phyloP scores from a whole-genome alignment of 805 yeast genomes.

The Cyberlindnera americana region DNA sequence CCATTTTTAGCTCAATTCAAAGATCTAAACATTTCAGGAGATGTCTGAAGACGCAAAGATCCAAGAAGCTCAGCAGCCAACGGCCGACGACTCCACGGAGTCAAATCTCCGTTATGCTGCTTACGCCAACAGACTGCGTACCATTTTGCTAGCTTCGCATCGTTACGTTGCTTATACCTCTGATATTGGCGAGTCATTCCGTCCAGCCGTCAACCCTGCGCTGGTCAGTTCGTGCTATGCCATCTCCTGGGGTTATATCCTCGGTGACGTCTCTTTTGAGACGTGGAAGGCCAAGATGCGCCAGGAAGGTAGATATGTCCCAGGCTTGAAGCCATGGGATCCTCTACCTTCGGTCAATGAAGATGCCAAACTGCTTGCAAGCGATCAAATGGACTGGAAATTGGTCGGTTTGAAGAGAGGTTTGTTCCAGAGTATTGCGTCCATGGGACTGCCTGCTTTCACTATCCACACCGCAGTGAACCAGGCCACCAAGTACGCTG shows the following conservation, averaged over 20 bases:
- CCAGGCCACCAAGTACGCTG: slow-evolving; percentile 58
- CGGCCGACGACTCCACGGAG: slow-evolving; percentile 39
- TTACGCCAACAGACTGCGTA: slow-evolving; percentile 70
- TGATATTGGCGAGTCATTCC: slow-evolving; percentile 81
- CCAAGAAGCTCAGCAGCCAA: slow-evolving; percentile 17
- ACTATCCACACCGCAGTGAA: slow-evolving; percentile 76
- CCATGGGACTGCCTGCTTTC: slow-evolving; percentile 85
- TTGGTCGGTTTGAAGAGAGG: slow-evolving; percentile 64
- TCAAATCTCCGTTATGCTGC: slow-evolving; percentile 70
- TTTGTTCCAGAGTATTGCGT: slow-evolving; percentile 76
- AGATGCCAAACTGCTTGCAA: slow-evolving; percentile 34
- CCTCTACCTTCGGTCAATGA: slow-evolving; percentile 38
- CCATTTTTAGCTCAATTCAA: too few species aligned
- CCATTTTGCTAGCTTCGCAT: slow-evolving; percentile 68
- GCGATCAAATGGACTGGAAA: slow-evolving; percentile 59
- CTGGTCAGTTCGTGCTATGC: slow-evolving; percentile 67
- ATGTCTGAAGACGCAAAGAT: too few species aligned
- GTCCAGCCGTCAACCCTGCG: slow-evolving; percentile 73
- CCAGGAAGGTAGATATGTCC: slow-evolving; percentile 58
- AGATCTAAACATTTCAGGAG: too few species aligned
- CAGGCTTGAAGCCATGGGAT: slow-evolving; percentile 70
- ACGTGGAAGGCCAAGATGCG: slow-evolving; percentile 69
- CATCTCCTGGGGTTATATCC: slow-evolving; percentile 69
- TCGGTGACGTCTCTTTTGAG: slow-evolving; percentile 72
- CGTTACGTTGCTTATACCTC: slow-evolving; percentile 84